Evolutionary conservation across 163 green algal genomes (phyloP).

Genomic region (Scenedesmus sp.): DNA sequence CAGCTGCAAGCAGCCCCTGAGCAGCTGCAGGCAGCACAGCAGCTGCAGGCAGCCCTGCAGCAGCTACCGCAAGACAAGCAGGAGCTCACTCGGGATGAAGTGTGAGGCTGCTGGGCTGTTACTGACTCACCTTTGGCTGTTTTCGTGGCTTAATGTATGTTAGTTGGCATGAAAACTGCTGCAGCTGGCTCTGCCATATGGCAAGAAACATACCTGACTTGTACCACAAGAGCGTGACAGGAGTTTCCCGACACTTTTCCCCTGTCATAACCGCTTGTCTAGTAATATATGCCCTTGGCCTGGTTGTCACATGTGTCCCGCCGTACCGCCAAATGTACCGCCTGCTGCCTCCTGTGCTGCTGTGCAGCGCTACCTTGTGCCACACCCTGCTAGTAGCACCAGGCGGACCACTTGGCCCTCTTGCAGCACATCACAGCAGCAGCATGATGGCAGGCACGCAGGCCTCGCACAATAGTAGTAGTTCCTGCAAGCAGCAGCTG

Average conservation of each 20-base stretch:
- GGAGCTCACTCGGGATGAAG: not conserved
- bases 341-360: not conserved
- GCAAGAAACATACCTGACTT: not conserved
- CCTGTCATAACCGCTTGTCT: too few species aligned
- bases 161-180: not conserved
- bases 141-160: not conserved
- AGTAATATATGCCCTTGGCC: not conserved
- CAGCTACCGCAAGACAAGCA: not conserved
- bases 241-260: too few species aligned
- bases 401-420: not conserved
- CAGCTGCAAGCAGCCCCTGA: conserved; percentile 5
- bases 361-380: not conserved
- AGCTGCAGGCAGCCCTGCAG: conserved; percentile 21
- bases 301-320: too few species aligned
- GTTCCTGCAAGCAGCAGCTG: not conserved
- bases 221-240: not conserved
- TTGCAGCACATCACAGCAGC: not conserved
- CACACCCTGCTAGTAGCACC: not conserved
- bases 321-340: too few species aligned
- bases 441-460: not conserved
- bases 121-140: not conserved
- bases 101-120: not conserved
- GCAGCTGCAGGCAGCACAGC: conserved; percentile 7
- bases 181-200: not conserved
- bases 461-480: not conserved